These are phyloP conservation scores for Carallia brachiata DNA, from an alignment of 345 rosid genomes.

Conservation along the genomic window DNA sequence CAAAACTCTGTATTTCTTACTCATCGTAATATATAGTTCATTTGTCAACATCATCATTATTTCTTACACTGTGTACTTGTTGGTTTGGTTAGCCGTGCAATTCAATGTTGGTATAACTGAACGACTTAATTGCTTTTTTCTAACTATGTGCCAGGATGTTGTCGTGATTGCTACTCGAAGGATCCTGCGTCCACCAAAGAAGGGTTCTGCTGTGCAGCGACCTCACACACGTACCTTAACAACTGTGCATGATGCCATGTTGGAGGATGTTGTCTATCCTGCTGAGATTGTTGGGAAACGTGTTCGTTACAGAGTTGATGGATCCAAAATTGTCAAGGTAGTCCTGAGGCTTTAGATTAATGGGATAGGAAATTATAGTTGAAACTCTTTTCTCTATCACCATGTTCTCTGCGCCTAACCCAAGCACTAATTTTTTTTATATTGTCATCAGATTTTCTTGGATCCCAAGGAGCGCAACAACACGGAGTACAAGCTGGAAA, in stretches of 20 bases:
- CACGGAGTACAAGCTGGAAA: constrained; percentile 77
- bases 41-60: too few species aligned
- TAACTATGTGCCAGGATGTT: constrained; percentile 49
- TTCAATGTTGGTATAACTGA: neutral
- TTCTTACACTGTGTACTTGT: too few species aligned
- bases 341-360: neutral
- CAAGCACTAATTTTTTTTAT: too few species aligned
- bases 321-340: constrained; percentile 67
- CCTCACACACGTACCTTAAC: constrained; percentile 75
- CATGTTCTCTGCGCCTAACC: too few species aligned
- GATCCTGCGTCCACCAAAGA: constrained; percentile 75
- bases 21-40: too few species aligned
- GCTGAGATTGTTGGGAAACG: constrained; percentile 82
- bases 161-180: constrained; percentile 62
- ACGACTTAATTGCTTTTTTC: neutral
- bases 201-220: constrained; percentile 72
- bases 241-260: constrained; percentile 63
- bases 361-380: too few species aligned
- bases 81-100: neutral
- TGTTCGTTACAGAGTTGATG: constrained; percentile 60
- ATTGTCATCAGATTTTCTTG: constrained; percentile 53
- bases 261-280: constrained; percentile 72
- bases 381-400: too few species aligned
- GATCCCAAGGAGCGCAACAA: constrained; percentile 75
- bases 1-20: too few species aligned